Evolutionary conservation across 2,329 filamentous ascomycete genomes (phyloP).

Genomic region (Tolypocladium inflatum): DNA sequence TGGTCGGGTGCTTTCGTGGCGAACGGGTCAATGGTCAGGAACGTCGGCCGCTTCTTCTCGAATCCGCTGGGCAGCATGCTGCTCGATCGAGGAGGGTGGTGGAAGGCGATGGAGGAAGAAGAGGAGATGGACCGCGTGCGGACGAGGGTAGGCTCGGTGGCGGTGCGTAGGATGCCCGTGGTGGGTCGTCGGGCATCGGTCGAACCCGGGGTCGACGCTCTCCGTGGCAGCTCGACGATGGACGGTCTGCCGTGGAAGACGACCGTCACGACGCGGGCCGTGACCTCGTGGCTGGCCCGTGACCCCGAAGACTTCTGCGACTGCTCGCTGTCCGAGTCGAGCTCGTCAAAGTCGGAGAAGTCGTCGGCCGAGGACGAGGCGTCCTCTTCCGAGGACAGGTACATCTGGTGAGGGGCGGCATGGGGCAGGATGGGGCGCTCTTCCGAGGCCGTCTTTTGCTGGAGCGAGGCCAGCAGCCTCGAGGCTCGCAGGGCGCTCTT

Average conservation of each 20-base stretch:
- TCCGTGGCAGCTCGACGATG: slow-evolving; percentile 40
- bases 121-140: slow-evolving; percentile 23
- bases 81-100: slow-evolving; percentile 32
- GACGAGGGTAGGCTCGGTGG: slow-evolving; percentile 19
- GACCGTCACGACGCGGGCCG: slow-evolving; percentile 49
- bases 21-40: slow-evolving; percentile 46
- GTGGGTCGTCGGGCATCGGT: slow-evolving; percentile 13
- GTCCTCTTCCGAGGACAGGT: slow-evolving; percentile 58
- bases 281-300: slow-evolving; percentile 41
- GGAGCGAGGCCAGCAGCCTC: slow-evolving; percentile 23
- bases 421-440: slow-evolving; percentile 24
- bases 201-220: slow-evolving; percentile 34
- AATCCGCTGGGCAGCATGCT: slow-evolving; percentile 28
- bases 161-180: slow-evolving; percentile 17
- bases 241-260: slow-evolving; percentile 50
- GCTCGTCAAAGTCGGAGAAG: slow-evolving; percentile 42
- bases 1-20: slow-evolving; percentile 24
- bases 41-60: slow-evolving; percentile 32
- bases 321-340: slow-evolving; percentile 33
- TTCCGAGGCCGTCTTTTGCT: slow-evolving; percentile 19
- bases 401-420: slow-evolving; percentile 45
- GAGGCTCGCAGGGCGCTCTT: slow-evolving; percentile 41
- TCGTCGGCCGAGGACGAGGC: slow-evolving; percentile 53
- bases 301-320: slow-evolving; percentile 14
- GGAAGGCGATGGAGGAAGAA: slow-evolving; percentile 19